Evolutionary conservation across 768 basidiomycete species (phyloP), one percentile per base, ranked within the genome.

Genomic region (Rhizopogon roseolus): DNA sequence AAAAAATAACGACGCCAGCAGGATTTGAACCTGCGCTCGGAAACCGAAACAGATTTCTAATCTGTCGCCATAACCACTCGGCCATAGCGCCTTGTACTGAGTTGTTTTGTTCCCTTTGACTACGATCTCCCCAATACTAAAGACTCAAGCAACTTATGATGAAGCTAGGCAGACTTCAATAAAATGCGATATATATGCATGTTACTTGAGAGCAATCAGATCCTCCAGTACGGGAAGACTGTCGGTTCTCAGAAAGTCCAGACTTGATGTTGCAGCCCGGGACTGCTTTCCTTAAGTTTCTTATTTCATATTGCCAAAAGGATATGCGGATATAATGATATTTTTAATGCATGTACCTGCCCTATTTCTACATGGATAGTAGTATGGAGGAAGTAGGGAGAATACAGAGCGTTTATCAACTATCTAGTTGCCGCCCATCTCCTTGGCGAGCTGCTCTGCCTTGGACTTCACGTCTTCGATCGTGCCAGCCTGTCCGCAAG

Each of bases 391-490:
- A 44, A 37, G 48, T 50, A 56, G 28, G 43, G 55, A 37, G 48
- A 50, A 50, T 42, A 55, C 17, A 13, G 14, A 25, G 37, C 46
- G 63, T 53, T 55, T 55, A 60, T 36, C 7, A 55, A 8, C 40
- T 29, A 37, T 61, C 66, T 70, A 70, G 56, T 70, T 70, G 46
- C 81, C 70, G 58, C 73, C 81, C 79, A 95, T 92, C 66, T 98
- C 95, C 82, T 96, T 96, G 54, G 93, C 90, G 62, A 96, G 85
- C 72, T 95, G 89, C 74, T 95, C 95, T 60, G 97, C 97, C 86
- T 99, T 99, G 60, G 81, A 73, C 81, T 96, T 94, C 71, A 90
- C 96, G 62, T 98, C 96, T 73, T 94, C 92, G 66, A 98, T 96
- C 63, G 93, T 96, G 62, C 96, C 96, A 66, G 85, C 76, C 81